These are phyloP conservation scores for Hypoxylon lenormandii DNA, from an alignment of 495 filamentous ascomycete species.

Conservation along the genomic window DNA sequence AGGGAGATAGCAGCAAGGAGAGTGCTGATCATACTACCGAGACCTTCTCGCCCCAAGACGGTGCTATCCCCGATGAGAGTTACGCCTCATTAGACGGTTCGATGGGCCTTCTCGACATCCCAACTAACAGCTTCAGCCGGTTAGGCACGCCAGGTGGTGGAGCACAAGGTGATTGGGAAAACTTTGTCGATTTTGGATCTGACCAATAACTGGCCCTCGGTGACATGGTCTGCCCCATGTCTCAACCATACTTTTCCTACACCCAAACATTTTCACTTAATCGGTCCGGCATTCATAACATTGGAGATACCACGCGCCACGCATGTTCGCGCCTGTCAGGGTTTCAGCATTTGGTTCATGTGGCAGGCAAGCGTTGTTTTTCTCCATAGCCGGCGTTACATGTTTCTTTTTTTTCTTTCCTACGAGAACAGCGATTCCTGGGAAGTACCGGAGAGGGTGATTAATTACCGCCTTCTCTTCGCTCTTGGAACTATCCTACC, in stretches of 20 bases:
- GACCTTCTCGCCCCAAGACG: constrained; percentile 4
- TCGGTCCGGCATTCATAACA: not conserved
- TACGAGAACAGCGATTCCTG: too few species aligned
- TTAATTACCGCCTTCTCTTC: not conserved
- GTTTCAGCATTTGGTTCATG: constrained; percentile 15
- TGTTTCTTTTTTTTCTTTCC: too few species aligned
- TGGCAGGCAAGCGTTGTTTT: constrained; percentile 36
- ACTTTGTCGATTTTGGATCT: constrained; percentile 45
- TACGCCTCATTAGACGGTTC: constrained; percentile 23
- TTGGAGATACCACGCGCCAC: constrained; percentile 13
- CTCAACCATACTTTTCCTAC: constrained; percentile 3
- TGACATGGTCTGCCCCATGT: constrained; percentile 10
- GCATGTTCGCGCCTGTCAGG: constrained; percentile 31
- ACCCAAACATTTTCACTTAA: not conserved
- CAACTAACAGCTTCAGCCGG: constrained; percentile 14
- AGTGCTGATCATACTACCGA: not conserved
- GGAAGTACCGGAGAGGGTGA: too few species aligned
- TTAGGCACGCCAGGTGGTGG: constrained; percentile 33
- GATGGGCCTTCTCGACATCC: constrained; percentile 22
- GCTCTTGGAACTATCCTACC: not conserved
- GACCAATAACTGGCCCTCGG: constrained; percentile 34
- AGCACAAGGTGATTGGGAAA: constrained; percentile 42
- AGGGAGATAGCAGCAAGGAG: not conserved
- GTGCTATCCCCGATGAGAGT: constrained; percentile 8
- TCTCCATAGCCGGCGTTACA: constrained; percentile 6